Evolutionary conservation across 352 stramenopile species (phyloP), one percentile per base, ranked within the genome.

Genomic region (Blastocystis sp.): DNA sequence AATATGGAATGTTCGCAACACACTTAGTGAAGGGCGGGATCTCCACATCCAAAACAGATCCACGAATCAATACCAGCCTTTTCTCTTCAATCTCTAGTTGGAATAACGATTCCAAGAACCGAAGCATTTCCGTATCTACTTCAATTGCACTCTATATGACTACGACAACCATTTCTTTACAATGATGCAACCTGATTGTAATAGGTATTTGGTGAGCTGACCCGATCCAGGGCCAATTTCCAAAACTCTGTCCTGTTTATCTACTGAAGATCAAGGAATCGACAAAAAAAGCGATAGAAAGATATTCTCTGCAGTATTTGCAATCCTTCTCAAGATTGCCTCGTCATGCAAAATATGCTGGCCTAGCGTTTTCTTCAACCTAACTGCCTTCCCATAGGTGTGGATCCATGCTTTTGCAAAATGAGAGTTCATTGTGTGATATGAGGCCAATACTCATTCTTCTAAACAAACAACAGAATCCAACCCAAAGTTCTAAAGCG

Each of bases 281-380:
- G 32, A 32, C 49, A 37, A 35, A 83, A 27, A 6, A 27, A 51
- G n/a, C n/a, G 16, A n/a, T 29, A 43, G 14, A 65, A 52, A 56
- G 71, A 83, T 83, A 83, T 83, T 0, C 21, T 27, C 49, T 58
- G 63, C 71, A 11, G 27, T 37, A 16, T 63, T 37, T 12, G 27
- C 49, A 19, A 83, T 65, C 27, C 66, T 83, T 11, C 51, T 27
- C 7, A 83, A 32, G 24, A 83, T 43, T 37, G 52, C 66, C 49
- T 83, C 71, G 21, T 83, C 71, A n/a, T 24, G 49, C 51, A 83
- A n/a, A 12, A 83, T 35, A 66, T 83, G 27, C 24, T 83, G 71
- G 52, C 71, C 71, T 5, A 83, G n/a, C 54, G 71, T n/a, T 39
- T 83, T 83, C 51, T 83, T 83, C 69, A 80, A 54, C 19, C n/a